A percentile compares a stretch with the other conserved stretches of the same genome.
Evolutionary conservation across 2,329 filamentous ascomycete species (phyloP).

Genomic region (Drechslerella dactyloides): DNA sequence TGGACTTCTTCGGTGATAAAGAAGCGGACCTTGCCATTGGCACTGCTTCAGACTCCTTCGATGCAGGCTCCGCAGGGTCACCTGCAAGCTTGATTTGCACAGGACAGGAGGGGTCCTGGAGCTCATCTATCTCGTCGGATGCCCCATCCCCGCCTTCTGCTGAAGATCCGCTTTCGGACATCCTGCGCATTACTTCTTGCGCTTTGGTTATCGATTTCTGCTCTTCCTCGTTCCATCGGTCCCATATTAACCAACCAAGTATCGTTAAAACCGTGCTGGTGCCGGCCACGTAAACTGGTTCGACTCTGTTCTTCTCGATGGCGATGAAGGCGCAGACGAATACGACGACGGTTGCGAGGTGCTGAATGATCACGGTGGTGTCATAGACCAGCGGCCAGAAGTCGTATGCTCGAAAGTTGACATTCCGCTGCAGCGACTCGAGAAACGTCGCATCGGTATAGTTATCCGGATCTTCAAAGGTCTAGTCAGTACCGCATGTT

Average conservation of each 20-base stretch:
- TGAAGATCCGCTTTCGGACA: neutral
- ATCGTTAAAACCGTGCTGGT: slow-evolving; percentile 83
- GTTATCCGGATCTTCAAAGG: slow-evolving; percentile 82
- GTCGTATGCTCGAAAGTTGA: slow-evolving; percentile 89
- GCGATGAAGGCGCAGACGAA: slow-evolving; percentile 93
- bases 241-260: slow-evolving; percentile 88
- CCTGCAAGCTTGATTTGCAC: slow-evolving; percentile 10
- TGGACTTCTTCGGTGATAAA: slow-evolving; percentile 27
- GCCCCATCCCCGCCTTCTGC: neutral
- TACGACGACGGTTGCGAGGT: slow-evolving; percentile 91
- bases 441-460: slow-evolving; percentile 98
- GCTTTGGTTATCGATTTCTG: slow-evolving; percentile 24
- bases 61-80: slow-evolving; percentile 51
- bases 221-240: slow-evolving; percentile 60
- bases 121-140: neutral
- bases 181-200: slow-evolving; percentile 7
- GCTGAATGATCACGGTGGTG: slow-evolving; percentile 94
- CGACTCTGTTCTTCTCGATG: slow-evolving; percentile 86
- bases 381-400: slow-evolving; percentile 97
- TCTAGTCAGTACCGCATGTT: slow-evolving; percentile 50
- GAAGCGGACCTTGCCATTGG: slow-evolving; percentile 24
- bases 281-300: slow-evolving; percentile 84
- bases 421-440: slow-evolving; percentile 92
- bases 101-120: neutral
- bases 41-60: slow-evolving; percentile 10